Evolutionary conservation across 2,329 filamentous ascomycete genomes (phyloP), one percentile per base, ranked within the genome.

Genomic region (Aureobasidium lini): DNA sequence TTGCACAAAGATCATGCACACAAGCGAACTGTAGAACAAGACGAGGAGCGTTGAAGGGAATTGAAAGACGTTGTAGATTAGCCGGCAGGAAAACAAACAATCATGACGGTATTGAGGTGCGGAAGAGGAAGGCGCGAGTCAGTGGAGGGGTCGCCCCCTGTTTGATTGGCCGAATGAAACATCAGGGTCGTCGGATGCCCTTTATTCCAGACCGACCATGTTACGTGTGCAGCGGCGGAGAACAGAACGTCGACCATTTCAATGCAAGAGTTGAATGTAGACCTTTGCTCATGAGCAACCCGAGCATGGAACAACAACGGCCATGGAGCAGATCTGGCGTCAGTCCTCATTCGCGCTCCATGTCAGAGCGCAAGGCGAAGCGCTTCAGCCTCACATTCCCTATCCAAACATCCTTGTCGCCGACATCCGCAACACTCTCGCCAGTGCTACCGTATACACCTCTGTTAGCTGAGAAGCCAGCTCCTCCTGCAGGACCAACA

Each of bases 321-420:
- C 50, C 50, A 8, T 54, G 50, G 50, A 43, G 28, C 50, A 54
- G 50, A 29, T n/a, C 16, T 16, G 39, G 37, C 50, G 34, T 28
- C 50, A 43, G 29, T 34, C 50, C 52, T 32, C 42, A 57, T 16
- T n/a, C 39, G 31, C 40, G 52, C 9, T 57, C 52, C 52, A 46
- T 39, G 54, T 39, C 54, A 28, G 54, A 47, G 54, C 54, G 60
- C 16, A 62, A 62, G 53, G 50, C 48, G 48, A 79, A 79, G 62
- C 75, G 78, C 59, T 71, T 79, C 60, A 79, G 76, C 18, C 67
- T 79, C 54, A 76, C 76, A 43, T 78, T 80, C 61, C 78, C 78
- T 32, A 75, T 80, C 47, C 75, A 77, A 62, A 71, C 73, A 9
- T 60, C 63, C 39, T 66, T 65, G 61, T 43, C 48, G 42, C 66